These are phyloP conservation scores for Globisporangium uncinulatum DNA, from an alignment of 352 stramenopile genomes.

Conservation along the genomic window DNA sequence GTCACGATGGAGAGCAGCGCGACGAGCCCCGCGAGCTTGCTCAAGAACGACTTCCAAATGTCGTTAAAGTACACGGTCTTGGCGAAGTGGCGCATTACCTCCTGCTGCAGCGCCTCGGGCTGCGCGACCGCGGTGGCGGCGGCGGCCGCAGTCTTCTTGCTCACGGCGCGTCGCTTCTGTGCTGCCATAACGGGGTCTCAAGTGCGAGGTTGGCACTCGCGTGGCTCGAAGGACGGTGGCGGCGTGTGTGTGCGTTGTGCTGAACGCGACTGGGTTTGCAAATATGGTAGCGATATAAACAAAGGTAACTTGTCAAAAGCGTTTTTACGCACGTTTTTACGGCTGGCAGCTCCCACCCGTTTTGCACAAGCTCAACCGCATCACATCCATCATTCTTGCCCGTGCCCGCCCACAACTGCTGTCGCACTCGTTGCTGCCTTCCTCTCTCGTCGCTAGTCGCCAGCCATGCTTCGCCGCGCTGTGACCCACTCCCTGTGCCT, in stretches of 20 bases:
- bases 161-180: slow-evolving; percentile 10
- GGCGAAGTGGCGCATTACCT: slow-evolving; percentile 71
- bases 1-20: slow-evolving; percentile 56
- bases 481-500: slow-evolving; percentile 22
- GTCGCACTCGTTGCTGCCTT: background rate
- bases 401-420: too few relatives aligned
- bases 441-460: background rate
- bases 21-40: slow-evolving; percentile 69
- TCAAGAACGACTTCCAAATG: slow-evolving; percentile 76
- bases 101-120: slow-evolving; percentile 43
- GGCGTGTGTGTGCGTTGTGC: background rate
- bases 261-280: too few relatives aligned
- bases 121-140: slow-evolving; percentile 9
- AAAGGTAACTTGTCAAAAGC: too few relatives aligned
- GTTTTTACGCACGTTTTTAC: too few relatives aligned
- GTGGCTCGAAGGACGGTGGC: background rate
- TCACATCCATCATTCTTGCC: too few relatives aligned
- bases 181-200: slow-evolving; percentile 1
- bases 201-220: background rate
- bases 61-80: slow-evolving; percentile 87
- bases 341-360: too few relatives aligned
- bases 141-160: slow-evolving; percentile 10
- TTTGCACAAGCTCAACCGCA: too few relatives aligned
- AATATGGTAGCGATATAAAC: background rate
- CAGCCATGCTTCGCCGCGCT: slow-evolving; percentile 53